These are phyloP conservation scores for Colletotrichum spaethianum DNA, from an alignment of 2,329 filamentous ascomycete genomes.

Conservation along the genomic window DNA sequence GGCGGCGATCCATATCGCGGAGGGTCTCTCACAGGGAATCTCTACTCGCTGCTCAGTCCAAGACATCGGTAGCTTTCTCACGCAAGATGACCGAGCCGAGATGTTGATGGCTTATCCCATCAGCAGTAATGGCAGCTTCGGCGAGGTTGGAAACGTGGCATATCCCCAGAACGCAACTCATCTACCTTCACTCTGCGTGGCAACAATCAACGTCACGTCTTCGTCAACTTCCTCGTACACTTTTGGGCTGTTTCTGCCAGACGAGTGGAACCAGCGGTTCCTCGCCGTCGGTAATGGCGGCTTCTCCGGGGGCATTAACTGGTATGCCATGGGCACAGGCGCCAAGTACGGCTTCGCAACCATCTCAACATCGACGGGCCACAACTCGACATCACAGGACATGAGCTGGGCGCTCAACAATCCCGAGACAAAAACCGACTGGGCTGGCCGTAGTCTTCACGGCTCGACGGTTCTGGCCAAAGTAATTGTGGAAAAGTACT, in stretches of 20 bases:
- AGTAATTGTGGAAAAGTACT: slow-evolving; percentile 59
- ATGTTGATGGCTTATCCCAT: slow-evolving; percentile 5
- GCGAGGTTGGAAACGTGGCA: slow-evolving; percentile 44
- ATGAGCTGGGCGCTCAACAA: slow-evolving; percentile 56
- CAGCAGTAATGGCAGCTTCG: slow-evolving; percentile 39
- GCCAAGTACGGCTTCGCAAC: slow-evolving; percentile 61
- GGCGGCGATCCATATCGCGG: neutral
- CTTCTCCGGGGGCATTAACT: slow-evolving; percentile 32
- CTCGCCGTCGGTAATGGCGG: slow-evolving; percentile 52
- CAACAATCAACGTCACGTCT: slow-evolving; percentile 48
- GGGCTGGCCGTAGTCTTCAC: slow-evolving; percentile 60
- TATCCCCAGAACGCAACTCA: slow-evolving; percentile 48
- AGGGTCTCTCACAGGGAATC: neutral
- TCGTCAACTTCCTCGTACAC: slow-evolving; percentile 46
- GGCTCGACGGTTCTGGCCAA: slow-evolving; percentile 64
- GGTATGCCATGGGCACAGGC: slow-evolving; percentile 30
- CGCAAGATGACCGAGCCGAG: neutral
- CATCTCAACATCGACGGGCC: slow-evolving; percentile 60
- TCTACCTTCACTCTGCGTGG: slow-evolving; percentile 51
- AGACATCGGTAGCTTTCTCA: neutral
- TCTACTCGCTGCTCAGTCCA: slow-evolving; percentile 13
- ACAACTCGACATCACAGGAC: slow-evolving; percentile 51
- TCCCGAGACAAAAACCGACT: slow-evolving; percentile 54
- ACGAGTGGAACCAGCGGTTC: slow-evolving; percentile 50
- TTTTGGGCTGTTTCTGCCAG: slow-evolving; percentile 52